Conservation (phyloP, 129 eudicot species). For the Tanacetum coccineum region DNA sequence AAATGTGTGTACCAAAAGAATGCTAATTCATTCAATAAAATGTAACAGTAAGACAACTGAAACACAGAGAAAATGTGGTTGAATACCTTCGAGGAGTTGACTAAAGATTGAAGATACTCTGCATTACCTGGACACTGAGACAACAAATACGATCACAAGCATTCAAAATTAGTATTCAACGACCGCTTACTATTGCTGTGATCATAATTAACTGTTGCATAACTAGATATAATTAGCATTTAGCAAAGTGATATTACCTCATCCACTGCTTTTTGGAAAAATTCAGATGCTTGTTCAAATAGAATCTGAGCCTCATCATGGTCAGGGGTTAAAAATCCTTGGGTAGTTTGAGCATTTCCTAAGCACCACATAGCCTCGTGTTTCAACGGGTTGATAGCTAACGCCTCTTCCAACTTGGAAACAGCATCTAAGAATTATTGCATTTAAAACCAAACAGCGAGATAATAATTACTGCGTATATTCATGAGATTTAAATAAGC, state of each 20-base stretch:
- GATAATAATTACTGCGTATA: constrained; percentile 3
- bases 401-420: constrained; percentile 56
- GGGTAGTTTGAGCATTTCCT: constrained; percentile 53
- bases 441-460: constrained; percentile 2
- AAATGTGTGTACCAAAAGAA: background rate
- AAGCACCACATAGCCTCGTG: constrained; percentile 61
- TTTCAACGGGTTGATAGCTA: constrained; percentile 43
- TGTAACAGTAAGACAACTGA: background rate
- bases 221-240: background rate
- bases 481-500: background rate
- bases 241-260: constrained; percentile 30
- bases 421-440: constrained; percentile 35
- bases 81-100: constrained; percentile 41
- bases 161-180: constrained; percentile 7
- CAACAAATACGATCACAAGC: constrained; percentile 8
- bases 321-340: constrained; percentile 46
- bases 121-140: constrained; percentile 52
- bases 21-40: background rate
- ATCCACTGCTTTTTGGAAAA: constrained; percentile 48
- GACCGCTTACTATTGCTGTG: background rate
- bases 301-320: constrained; percentile 39
- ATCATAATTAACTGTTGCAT: background rate
- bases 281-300: constrained; percentile 42
- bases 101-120: constrained; percentile 46
- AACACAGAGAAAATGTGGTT: background rate